A percentile compares a stretch with the other conserved stretches of the same genome.
phyloP scores from a whole-genome alignment of 1,284 basidiomycete genomes.

The Irpex sp. region DNA sequence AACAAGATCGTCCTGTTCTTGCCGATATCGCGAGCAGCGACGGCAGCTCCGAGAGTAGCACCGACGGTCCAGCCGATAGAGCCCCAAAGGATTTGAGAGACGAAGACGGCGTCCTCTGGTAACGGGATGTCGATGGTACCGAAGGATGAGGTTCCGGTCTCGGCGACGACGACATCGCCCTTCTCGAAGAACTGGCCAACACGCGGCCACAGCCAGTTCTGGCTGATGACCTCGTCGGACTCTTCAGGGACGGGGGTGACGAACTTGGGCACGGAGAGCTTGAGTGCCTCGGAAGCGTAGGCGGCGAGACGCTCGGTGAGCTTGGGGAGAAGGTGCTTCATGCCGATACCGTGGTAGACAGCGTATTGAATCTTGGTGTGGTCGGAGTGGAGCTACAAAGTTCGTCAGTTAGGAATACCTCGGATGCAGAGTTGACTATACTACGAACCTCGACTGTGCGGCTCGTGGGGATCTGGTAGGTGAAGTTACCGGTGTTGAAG shows the following conservation, averaged over 20 bases:
- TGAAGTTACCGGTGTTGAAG: conserved; percentile 89
- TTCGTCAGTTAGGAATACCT: conserved; percentile 4
- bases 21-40: conserved; percentile 71
- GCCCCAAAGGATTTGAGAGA: conserved; percentile 83
- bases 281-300: conserved; percentile 34
- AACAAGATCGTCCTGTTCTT: conserved; percentile 78
- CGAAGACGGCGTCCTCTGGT: conserved; percentile 60
- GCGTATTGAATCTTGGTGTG: conserved; percentile 70
- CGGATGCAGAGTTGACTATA: neutral
- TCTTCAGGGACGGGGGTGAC: conserved; percentile 45
- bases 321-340: conserved; percentile 71
- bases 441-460: conserved; percentile 59
- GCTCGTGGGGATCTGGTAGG: conserved; percentile 61
- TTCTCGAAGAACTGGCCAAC: conserved; percentile 75
- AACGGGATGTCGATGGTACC: conserved; percentile 69
- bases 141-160: conserved; percentile 57
- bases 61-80: conserved; percentile 88
- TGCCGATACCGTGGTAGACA: conserved; percentile 59
- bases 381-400: conserved; percentile 74
- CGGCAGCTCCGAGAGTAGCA: conserved; percentile 68
- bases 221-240: conserved; percentile 55
- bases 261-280: conserved; percentile 49
- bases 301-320: conserved; percentile 53
- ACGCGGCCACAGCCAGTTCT: conserved; percentile 86
- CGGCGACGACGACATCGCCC: conserved; percentile 79